phyloP scores from a whole-genome alignment of 805 yeast species.

The Wickerhamomyces ciferrii region DNA sequence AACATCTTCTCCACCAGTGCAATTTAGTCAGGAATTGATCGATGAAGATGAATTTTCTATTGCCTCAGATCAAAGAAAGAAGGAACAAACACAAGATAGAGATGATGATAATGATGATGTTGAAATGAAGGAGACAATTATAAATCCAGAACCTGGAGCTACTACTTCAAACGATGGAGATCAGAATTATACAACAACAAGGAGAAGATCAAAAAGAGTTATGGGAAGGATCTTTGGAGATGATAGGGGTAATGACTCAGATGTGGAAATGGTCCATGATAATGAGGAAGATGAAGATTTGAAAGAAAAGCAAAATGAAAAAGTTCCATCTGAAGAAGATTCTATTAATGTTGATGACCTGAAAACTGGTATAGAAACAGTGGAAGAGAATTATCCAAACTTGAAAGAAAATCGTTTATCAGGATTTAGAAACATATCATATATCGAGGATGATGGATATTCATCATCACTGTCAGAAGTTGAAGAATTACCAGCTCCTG shows the following conservation, averaged over 20 bases:
- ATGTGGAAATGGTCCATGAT: neutral
- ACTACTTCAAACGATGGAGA: neutral
- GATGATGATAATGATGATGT: neutral
- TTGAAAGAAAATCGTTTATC: no score
- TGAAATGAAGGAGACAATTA: neutral
- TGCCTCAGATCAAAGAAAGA: neutral
- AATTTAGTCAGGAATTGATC: neutral
- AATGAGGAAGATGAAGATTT: neutral
- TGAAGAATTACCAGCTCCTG: neutral
- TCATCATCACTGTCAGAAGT: neutral
- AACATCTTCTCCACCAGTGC: neutral
- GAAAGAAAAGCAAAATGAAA: no score
- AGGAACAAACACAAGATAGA: neutral
- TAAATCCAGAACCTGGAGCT: neutral
- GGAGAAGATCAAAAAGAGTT: neutral
- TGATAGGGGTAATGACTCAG: neutral
- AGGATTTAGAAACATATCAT: neutral
- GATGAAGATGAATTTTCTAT: neutral
- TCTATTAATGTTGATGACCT: no score
- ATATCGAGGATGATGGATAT: neutral
- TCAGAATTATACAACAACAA: no score
- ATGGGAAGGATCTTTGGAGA: neutral
- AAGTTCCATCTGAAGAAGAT: no score
- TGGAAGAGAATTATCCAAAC: no score
- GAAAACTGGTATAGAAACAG: no score